These are phyloP conservation scores for Skeletonema marinoi DNA, from an alignment of 108 stramenopile species.

Conservation along the genomic window DNA sequence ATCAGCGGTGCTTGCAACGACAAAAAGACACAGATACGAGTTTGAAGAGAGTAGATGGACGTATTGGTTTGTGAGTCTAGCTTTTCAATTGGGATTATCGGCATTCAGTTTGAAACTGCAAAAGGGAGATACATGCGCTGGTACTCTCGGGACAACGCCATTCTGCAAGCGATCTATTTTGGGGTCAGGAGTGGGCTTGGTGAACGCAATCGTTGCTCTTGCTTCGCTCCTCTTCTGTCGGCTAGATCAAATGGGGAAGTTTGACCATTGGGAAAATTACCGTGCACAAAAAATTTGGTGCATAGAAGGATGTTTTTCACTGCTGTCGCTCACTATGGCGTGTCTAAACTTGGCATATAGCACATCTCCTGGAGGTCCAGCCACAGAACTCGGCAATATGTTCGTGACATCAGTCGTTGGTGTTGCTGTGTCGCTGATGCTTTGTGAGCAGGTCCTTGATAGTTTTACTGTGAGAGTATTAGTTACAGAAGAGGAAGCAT, in stretches of 20 bases:
- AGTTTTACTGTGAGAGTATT: neutral
- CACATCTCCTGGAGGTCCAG: constrained; percentile 29
- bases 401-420: constrained; percentile 29
- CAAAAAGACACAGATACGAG: neutral
- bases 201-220: constrained; percentile 11
- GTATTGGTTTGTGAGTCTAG: constrained; percentile 31
- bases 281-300: constrained; percentile 7
- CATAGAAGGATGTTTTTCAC: constrained; percentile 9
- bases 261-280: constrained; percentile 11
- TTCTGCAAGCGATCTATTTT: constrained; percentile 29
- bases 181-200: constrained; percentile 21
- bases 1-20: neutral
- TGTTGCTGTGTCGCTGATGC: constrained; percentile 18
- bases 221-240: constrained; percentile 16
- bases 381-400: constrained; percentile 17
- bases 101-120: constrained; percentile 16
- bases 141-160: constrained; percentile 13
- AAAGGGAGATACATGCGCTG: constrained; percentile 3
- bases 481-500: neutral
- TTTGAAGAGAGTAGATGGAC: constrained; percentile 19
- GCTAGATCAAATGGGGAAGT: constrained; percentile 22
- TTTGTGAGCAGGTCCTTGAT: constrained; percentile 18
- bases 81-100: constrained; percentile 25
- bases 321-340: constrained; percentile 14
- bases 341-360: constrained; percentile 25